A percentile compares a stretch with the other conserved stretches of the same genome.
These are phyloP conservation scores for Inonotus hispidus DNA, from an alignment of 1,284 basidiomycete genomes.

Conservation along the genomic window DNA sequence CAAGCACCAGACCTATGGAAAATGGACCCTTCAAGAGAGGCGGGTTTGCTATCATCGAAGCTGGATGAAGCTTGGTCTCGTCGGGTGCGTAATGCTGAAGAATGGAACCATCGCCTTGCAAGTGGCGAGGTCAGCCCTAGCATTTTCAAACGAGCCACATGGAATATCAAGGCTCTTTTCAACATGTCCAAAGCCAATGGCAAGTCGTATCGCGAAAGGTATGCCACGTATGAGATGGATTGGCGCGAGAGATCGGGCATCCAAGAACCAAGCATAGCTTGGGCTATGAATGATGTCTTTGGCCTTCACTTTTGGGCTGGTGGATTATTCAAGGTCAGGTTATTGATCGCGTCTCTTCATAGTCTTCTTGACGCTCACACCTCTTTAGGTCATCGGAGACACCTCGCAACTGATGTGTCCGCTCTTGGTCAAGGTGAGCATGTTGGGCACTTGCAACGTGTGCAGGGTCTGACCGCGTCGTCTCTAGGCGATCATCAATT, in stretches of 20 bases:
- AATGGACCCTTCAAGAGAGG: conserved; percentile 49
- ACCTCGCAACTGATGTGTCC: conserved; percentile 61
- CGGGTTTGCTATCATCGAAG: conserved; percentile 43
- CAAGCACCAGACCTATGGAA: conserved; percentile 74
- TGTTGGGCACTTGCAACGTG: neutral
- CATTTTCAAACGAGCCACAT: conserved; percentile 34
- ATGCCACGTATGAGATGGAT: conserved; percentile 35
- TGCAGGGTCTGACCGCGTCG: neutral
- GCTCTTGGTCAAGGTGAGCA: conserved; percentile 50
- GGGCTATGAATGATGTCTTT: conserved; percentile 71
- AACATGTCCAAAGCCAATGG: conserved; percentile 17
- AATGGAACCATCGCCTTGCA: conserved; percentile 49
- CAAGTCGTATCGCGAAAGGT: conserved; percentile 27
- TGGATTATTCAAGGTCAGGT: conserved; percentile 45
- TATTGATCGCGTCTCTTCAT: neutral
- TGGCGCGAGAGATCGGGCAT: conserved; percentile 49
- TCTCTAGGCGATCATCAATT: conserved; percentile 58
- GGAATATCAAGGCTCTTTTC: conserved; percentile 38
- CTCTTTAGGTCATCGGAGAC: conserved; percentile 46
- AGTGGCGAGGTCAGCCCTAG: conserved; percentile 43
- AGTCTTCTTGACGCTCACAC: neutral
- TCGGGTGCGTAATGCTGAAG: conserved; percentile 40
- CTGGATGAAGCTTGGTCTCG: conserved; percentile 46
- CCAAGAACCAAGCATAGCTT: conserved; percentile 50
- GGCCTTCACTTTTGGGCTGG: conserved; percentile 66